Evolutionary conservation across 768 basidiomycete genomes (phyloP), one percentile per base, ranked within the genome.

Genomic region (Suillus clintonianus): DNA sequence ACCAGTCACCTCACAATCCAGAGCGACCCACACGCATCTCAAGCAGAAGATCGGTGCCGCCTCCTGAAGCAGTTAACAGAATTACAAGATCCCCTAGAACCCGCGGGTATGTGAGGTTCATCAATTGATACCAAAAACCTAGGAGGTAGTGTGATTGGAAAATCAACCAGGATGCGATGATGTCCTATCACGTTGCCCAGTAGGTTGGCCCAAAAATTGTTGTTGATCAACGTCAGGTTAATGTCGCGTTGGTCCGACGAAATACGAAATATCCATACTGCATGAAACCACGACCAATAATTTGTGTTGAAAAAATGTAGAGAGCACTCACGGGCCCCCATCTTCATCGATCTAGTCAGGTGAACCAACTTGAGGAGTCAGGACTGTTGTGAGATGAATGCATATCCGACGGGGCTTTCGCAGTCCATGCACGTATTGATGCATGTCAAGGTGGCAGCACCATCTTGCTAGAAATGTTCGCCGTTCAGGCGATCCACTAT

Each of bases 201-300:
- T 39, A 15, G 39, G 39, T 39, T 39, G 39, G 39, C 6, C 39
- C 14, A 37, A 37, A 14, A 37, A n/a, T n/a, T n/a, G n/a, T 37
- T 37, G 37, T 13, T 39, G 39, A 39, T 14, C 13, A 39, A 39
- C 47, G 71, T 70, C 27, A 80, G 69, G n/a, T 66, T 60, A 59
- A 77, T 77, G 64, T 77, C 76, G 64, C 77, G 78, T 61, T 80
- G 77, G n/a, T n/a, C n/a, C n/a, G n/a, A n/a, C n/a, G n/a, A n/a
- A n/a, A 48, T 79, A 42, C 77, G 57, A 77, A 78, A 4, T 73
- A 73, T 1, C 79, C 55, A 45, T 78, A 76, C 45, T 42, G 17
- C 42, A n/a, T 59, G 50, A 42, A 19, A 15, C 15, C 17, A n/a
- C n/a, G n/a, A 42, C 5, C 7, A 19, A 42, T 42, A 42, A 42